Percentiles rank a stretch among this genome's conserved stretches.
These are phyloP conservation scores for Ananas comosus DNA, from an alignment of 176 grass and related monocot genomes.

Conservation along the genomic window DNA sequence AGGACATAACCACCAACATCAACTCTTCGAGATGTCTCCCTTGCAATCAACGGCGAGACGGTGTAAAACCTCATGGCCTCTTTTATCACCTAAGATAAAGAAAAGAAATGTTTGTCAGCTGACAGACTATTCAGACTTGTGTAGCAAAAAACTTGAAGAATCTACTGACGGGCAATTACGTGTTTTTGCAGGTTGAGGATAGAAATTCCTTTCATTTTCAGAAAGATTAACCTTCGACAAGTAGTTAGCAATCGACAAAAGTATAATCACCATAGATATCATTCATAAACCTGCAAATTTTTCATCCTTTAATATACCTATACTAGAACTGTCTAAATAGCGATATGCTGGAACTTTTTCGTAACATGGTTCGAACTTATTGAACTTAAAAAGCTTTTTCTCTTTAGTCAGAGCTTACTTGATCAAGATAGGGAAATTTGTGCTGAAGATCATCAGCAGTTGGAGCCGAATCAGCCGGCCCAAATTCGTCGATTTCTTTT, in stretches of 20 bases:
- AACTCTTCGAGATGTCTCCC: constrained; percentile 46
- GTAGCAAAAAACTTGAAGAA: too few relatives aligned
- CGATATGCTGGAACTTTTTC: neutral
- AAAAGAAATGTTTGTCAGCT: neutral
- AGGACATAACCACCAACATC: constrained; percentile 45
- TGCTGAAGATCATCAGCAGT: constrained; percentile 37
- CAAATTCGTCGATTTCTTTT: constrained; percentile 43
- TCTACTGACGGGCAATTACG: too few relatives aligned
- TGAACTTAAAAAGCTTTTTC: too few relatives aligned
- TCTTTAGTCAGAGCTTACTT: constrained; percentile 13
- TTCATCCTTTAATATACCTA: neutral
- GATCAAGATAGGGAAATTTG: constrained; percentile 62
- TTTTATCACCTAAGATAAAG: constrained; percentile 39
- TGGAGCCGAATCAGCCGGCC: constrained; percentile 22
- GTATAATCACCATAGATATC: too few relatives aligned
- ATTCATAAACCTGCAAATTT: neutral
- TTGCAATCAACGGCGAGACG: constrained; percentile 57
- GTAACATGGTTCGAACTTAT: neutral
- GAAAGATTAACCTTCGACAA: too few relatives aligned
- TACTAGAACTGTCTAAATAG: neutral
- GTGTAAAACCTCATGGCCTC: constrained; percentile 68
- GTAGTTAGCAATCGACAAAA: too few relatives aligned
- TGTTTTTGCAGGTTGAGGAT: too few relatives aligned
- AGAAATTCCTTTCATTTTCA: too few relatives aligned
- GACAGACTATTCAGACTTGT: too few relatives aligned